Evolutionary conservation across 2,329 filamentous ascomycete genomes (phyloP).

Genomic region (Claviceps arundinis): DNA sequence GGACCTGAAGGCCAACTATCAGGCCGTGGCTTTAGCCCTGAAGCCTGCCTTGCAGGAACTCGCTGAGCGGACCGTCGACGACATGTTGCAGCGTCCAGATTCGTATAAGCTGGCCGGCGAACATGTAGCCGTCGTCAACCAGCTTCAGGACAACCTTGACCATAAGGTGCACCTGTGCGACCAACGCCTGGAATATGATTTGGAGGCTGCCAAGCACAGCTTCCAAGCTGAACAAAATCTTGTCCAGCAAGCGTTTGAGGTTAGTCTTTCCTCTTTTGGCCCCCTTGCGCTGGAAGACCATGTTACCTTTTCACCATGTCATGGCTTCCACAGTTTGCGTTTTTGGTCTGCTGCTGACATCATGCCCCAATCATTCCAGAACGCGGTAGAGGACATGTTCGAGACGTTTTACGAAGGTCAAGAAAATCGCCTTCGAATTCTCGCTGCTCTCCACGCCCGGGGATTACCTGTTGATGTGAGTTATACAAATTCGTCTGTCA

Average conservation of each 20-base stretch:
- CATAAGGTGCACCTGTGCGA: conserved; percentile 19
- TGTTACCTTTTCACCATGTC: no score
- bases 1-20: conserved; percentile 51
- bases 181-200: conserved; percentile 20
- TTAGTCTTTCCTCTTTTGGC: conserved; percentile 15
- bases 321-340: background rate
- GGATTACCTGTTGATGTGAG: conserved; percentile 37
- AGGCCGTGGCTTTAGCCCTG: conserved; percentile 46
- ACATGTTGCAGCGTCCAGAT: conserved; percentile 39
- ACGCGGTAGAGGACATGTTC: conserved; percentile 23
- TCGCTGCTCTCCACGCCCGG: conserved; percentile 29
- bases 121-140: conserved; percentile 34
- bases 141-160: conserved; percentile 28
- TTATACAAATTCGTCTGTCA: conserved; percentile 6
- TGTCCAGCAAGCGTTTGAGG: conserved; percentile 22
- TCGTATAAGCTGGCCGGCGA: conserved; percentile 40
- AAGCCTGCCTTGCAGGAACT: conserved; percentile 55
- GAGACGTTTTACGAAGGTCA: conserved; percentile 32
- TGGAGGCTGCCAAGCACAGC: conserved; percentile 25
- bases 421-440: conserved; percentile 30
- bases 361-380: conserved; percentile 14
- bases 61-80: conserved; percentile 44
- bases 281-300: background rate
- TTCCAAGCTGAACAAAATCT: conserved; percentile 21
- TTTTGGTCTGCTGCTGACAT: background rate